phyloP scores from a whole-genome alignment of 192 early-diverging fungal species.

The Backusella circina region DNA sequence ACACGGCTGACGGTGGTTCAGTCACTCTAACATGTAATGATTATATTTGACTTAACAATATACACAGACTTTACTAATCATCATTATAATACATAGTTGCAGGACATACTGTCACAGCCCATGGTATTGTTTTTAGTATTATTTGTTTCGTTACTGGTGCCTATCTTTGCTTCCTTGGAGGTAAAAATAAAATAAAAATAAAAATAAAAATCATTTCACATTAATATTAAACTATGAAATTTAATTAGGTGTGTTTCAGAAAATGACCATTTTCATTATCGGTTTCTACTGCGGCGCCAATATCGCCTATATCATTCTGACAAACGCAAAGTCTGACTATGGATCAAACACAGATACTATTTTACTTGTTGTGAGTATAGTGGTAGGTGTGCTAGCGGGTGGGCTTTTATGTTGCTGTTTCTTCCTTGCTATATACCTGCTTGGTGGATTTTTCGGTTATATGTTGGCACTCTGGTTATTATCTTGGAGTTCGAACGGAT shows the following conservation, averaged over 20 bases:
- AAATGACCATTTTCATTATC: constrained; percentile 66
- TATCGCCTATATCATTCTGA: constrained; percentile 45
- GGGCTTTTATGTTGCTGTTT: constrained; percentile 60
- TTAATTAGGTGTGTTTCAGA: constrained; percentile 28
- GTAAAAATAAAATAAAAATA: constrained; percentile 13
- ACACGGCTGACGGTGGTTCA: background rate
- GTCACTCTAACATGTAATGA: constrained; percentile 2
- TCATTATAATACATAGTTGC: constrained; percentile 21
- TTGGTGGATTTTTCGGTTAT: constrained; percentile 81
- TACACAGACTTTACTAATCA: background rate
- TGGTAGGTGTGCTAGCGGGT: constrained; percentile 66
- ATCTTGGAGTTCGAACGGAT: constrained; percentile 53
- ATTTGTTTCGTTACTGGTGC: constrained; percentile 28
- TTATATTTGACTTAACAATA: background rate
- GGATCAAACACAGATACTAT: constrained; percentile 42
- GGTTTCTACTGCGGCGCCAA: constrained; percentile 69
- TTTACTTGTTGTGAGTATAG: constrained; percentile 56
- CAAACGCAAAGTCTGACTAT: constrained; percentile 40
- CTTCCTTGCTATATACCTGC: constrained; percentile 67
- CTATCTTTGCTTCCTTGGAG: constrained; percentile 31
- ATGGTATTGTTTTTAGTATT: constrained; percentile 25
- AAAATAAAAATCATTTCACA: background rate
- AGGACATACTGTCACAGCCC: constrained; percentile 16
- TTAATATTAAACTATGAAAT: background rate
- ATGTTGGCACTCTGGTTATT: constrained; percentile 70